Evolutionary conservation across 1,284 basidiomycete species (phyloP).

Genomic region (Pulveroboletus sp.): DNA sequence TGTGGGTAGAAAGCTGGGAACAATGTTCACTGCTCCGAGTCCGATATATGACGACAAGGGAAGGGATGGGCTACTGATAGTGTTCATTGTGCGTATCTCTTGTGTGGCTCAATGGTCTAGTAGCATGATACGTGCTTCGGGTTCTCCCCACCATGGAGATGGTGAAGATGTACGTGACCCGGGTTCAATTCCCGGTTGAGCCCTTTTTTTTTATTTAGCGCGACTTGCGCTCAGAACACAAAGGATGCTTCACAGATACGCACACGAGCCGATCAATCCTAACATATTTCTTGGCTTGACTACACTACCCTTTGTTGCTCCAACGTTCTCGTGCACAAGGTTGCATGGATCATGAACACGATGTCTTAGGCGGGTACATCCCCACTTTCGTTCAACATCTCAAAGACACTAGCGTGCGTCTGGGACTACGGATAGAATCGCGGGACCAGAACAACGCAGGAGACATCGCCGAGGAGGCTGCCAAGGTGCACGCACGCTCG

Average conservation of each 20-base stretch:
- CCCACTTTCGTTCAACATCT: conserved; percentile 31
- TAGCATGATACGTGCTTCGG: conserved; percentile 46
- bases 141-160: conserved; percentile 16
- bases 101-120: conserved; percentile 49
- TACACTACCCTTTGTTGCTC: background rate
- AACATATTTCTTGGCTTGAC: conserved; percentile 1
- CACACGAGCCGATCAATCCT: background rate
- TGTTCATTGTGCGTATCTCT: no score
- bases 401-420: conserved; percentile 25
- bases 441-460: background rate
- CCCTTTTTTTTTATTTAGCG: conserved; percentile 19
- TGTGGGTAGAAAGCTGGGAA: no score
- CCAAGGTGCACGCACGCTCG: background rate
- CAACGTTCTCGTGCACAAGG: background rate
- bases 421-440: conserved; percentile 13
- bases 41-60: no score
- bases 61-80: no score
- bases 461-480: background rate
- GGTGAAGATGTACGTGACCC: conserved; percentile 42
- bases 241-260: conserved; percentile 16
- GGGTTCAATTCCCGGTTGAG: conserved; percentile 51
- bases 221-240: conserved; percentile 3
- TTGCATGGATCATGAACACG: conserved; percentile 19
- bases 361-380: conserved; percentile 27
- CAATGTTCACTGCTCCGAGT: no score